Base-by-base conservation (phyloP, 495 filamentous ascomycete genomes). In the Penicillium diatomitis region DNA sequence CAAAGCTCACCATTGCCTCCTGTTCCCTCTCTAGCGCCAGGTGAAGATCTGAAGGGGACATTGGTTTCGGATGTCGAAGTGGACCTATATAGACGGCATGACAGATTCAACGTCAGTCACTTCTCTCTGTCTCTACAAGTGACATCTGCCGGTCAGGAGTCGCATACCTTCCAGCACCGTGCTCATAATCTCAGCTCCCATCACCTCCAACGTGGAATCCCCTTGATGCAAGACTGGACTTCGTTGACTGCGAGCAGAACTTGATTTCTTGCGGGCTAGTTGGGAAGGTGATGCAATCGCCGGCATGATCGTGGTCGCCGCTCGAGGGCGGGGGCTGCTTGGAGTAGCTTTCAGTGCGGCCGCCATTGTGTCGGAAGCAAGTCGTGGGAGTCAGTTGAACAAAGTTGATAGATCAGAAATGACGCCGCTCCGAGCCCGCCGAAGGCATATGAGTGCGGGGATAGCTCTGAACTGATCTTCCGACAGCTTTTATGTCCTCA, bases 11-110 rank as follows among this genome's bases (percentile, higher is more conserved):
- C 58, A 95, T 83, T n/a, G 87, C 85, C 64, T 96, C 90, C 60
- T 96, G 90, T 58, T 95, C 90, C 60, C 90, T 88, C 68, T 96
- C 90, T 35, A 95, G 73, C 64, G 90, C 80, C 52, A 84, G 68
- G 67, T 95, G 88, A 36, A 96, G 71, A 60, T 95, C 90, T 2
- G 86, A 86, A 7, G 88, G 83, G 0, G 90, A 95, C 51, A 95
- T 64, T 0, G 89, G 90, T 41, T 86, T 77, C 0, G 90, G 88
- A 55, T 91, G 89, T 55, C 90, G 81, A 53, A 89, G 49, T 51
- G 79, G 88, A 12, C 77, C 88, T 66, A 44, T 7, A 31, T 43
- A n/a, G 8, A 6, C 44, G 28, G 44, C 33, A 27, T n/a, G 31
- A 4, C 20, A 37, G 27, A 30, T 42, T 44, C 20, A 34, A 30